A percentile compares a stretch with the other conserved stretches of the same genome.
Evolutionary conservation across 106 monocot genomes (phyloP).

Genomic region (Acorus gramineus): DNA sequence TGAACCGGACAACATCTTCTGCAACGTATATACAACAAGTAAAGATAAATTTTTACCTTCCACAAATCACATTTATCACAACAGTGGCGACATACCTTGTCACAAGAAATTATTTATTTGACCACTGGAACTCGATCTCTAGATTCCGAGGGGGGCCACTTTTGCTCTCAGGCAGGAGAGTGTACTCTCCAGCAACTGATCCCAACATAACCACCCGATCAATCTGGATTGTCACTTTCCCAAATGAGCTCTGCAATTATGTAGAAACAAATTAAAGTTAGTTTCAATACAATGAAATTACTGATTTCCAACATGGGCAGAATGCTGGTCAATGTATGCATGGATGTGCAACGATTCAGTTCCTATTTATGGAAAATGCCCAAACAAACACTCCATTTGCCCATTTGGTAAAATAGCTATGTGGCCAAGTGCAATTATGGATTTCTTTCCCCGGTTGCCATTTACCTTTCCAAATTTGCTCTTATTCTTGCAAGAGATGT

Average conservation of each 20-base stretch:
- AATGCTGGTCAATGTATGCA: neutral
- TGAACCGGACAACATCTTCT: too few species aligned
- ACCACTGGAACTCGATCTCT: slow-evolving; percentile 99
- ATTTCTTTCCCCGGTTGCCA: neutral
- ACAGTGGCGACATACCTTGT: neutral
- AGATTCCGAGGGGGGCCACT: slow-evolving; percentile 68
- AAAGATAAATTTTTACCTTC: too few species aligned
- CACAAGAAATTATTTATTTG: slow-evolving; percentile 50
- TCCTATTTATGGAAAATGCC: too few species aligned
- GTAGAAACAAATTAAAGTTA: neutral
- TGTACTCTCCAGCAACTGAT: slow-evolving; percentile 87
- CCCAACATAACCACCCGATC: slow-evolving; percentile 97
- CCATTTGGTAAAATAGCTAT: too few species aligned
- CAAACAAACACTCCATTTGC: too few species aligned
- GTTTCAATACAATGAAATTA: neutral
- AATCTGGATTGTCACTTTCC: slow-evolving; percentile 96
- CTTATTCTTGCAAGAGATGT: slow-evolving; percentile 99
- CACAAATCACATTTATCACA: too few species aligned
- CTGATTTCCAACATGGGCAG: neutral
- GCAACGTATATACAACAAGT: too few species aligned
- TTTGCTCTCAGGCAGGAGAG: slow-evolving; percentile 89
- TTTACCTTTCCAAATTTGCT: slow-evolving; percentile 99
- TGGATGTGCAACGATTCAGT: neutral
- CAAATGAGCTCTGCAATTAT: slow-evolving; percentile 71
- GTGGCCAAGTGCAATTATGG: too few species aligned